A percentile compares a stretch with the other conserved stretches of the same genome.
Evolutionary conservation across 176 grass and related monocot species (phyloP).

Genomic region (Leersia perrieri): DNA sequence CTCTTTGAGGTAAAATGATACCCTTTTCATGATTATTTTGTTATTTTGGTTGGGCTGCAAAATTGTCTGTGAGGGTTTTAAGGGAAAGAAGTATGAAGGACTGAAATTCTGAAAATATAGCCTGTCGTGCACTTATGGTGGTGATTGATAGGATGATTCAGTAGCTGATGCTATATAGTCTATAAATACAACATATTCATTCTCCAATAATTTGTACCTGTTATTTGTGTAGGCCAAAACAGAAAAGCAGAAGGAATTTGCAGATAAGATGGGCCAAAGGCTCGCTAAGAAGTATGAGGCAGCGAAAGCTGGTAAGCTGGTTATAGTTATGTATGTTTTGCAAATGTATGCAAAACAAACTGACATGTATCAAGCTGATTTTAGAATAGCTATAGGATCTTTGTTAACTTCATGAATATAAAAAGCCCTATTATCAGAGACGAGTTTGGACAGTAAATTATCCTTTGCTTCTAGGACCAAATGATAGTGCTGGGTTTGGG

Average conservation of each 20-base stretch:
- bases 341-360: neutral
- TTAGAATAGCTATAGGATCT: neutral
- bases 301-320: slow-evolving; percentile 40
- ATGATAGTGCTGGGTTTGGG: neutral
- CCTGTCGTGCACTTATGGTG: too few relatives aligned
- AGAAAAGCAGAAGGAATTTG: slow-evolving; percentile 27
- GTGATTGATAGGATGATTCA: too few relatives aligned
- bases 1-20: slow-evolving; percentile 33
- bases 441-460: neutral
- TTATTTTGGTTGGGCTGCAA: neutral
- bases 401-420: neutral
- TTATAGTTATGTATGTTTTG: neutral
- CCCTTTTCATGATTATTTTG: neutral
- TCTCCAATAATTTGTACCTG: neutral
- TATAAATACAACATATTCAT: neutral
- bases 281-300: slow-evolving; percentile 40
- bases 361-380: neutral
- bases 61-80: neutral
- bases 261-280: slow-evolving; percentile 30
- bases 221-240: slow-evolving; percentile 29
- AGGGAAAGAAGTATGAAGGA: neutral
- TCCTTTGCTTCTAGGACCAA: neutral
- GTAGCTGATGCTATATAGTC: neutral
- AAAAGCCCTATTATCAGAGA: neutral
- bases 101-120: neutral